Evolutionary conservation across 202 grass and related monocot genomes (phyloP).

Genomic region (Zizania palustris): DNA sequence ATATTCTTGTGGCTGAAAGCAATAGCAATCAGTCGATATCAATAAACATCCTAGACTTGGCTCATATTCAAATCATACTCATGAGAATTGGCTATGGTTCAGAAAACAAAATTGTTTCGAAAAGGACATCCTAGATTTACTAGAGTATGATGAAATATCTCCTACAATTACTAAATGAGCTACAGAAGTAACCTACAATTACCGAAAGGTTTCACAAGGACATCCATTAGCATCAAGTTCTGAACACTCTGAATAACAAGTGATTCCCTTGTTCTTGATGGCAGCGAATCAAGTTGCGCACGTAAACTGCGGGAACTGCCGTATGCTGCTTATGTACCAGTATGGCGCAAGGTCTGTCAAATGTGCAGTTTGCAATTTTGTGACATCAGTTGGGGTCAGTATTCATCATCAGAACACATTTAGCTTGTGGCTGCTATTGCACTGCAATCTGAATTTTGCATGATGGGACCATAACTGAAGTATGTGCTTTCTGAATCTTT

Average conservation of each 20-base stretch:
- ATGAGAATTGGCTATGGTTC: slow-evolving; percentile 34
- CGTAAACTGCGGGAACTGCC: slow-evolving; percentile 94
- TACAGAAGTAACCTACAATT: slow-evolving; percentile 13
- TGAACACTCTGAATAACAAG: slow-evolving; percentile 30
- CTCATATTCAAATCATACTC: slow-evolving; percentile 43
- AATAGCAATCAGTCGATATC: slow-evolving; percentile 32
- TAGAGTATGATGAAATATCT: slow-evolving; percentile 37
- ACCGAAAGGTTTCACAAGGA: not conserved
- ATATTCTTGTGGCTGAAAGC: slow-evolving; percentile 30
- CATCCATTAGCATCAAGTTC: slow-evolving; percentile 11
- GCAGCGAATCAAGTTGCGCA: slow-evolving; percentile 98
- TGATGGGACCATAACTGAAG: not conserved
- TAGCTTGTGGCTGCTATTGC: not conserved
- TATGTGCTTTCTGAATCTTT: not conserved
- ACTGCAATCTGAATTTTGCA: slow-evolving; percentile 15
- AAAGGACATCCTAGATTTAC: slow-evolving; percentile 32
- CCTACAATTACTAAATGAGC: slow-evolving; percentile 11
- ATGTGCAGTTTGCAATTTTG: slow-evolving; percentile 95
- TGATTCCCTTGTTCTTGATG: slow-evolving; percentile 25
- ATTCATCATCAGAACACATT: slow-evolving; percentile 4
- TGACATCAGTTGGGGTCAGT: slow-evolving; percentile 84
- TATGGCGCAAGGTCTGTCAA: slow-evolving; percentile 97
- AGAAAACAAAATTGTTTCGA: slow-evolving; percentile 36
- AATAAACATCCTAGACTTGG: slow-evolving; percentile 43
- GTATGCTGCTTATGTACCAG: slow-evolving; percentile 99